A percentile compares a stretch with the other conserved stretches of the same genome.
phyloP scores from a whole-genome alignment of 257 asterid species.

The Osmanthus fragrans region DNA sequence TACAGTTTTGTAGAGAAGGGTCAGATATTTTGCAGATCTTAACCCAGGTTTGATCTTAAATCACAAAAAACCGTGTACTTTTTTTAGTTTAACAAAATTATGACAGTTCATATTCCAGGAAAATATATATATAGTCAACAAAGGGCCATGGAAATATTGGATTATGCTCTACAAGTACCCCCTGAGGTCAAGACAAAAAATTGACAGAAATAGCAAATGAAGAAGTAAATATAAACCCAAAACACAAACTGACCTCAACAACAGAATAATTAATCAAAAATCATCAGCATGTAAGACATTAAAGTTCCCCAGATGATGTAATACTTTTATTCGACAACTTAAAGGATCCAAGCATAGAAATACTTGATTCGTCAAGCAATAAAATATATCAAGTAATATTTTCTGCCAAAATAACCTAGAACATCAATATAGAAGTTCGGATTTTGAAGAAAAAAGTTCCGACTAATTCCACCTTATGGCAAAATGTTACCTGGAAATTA shows the following conservation, averaged over 20 bases:
- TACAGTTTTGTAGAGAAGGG: not conserved
- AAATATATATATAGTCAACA: not conserved
- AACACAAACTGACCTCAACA: not conserved
- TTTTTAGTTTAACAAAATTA: not conserved
- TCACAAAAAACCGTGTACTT: not conserved
- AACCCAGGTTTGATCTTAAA: not conserved
- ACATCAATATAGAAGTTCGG: not conserved
- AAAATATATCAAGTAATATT: not conserved
- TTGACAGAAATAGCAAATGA: not conserved
- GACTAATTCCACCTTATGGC: not conserved
- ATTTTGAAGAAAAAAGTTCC: not conserved
- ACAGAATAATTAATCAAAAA: not conserved
- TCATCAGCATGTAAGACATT: not conserved
- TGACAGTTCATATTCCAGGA: not conserved
- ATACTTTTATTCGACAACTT: too few relatives aligned
- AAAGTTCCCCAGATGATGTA: not conserved
- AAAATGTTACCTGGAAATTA: slow-evolving; percentile 35
- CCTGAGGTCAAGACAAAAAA: not conserved
- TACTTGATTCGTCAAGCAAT: not conserved
- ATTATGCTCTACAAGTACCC: not conserved
- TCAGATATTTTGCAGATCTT: not conserved
- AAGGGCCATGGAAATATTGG: not conserved
- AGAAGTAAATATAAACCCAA: not conserved
- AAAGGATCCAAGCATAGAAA: slow-evolving; percentile 6
- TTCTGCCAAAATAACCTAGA: not conserved